Base-by-base conservation (phyloP, 352 stramenopile species). In the Pythium volutum region DNA sequence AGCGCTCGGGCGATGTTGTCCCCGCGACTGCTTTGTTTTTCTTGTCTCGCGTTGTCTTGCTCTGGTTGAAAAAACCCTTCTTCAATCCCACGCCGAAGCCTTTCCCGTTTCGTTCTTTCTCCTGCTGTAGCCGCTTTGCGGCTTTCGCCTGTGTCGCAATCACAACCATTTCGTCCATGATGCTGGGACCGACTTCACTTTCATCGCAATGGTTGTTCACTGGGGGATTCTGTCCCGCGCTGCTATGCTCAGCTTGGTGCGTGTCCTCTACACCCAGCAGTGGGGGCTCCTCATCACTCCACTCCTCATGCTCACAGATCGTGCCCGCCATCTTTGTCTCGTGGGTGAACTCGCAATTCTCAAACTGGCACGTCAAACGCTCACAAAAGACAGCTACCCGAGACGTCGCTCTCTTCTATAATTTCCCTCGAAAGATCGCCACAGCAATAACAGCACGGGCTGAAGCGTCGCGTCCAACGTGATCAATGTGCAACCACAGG, bases 111-210 rank as follows among this genome's bases (percentile, higher is more conserved):
- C 76, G 71, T 58, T 79, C 70, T 29, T 74, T 71, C 20, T 86
- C 72, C 23, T 79, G 71, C 31, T 73, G 65, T 29, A 67, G 69
- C 1, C 70, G 64, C 49, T 84, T 91, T 27, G 67, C 59, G n/a
- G 71, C 68, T 54, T 81, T 87, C 14, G 84, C 84, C 15, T 66
- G 58, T 49, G 76, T 72, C n/a, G 75, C 79, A 15, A 79, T 62
- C 16, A 53, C 62, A 18, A 93, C 29, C 73, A 93, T 93, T 38
- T 93, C 81, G 57, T 89, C 76, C 84, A 93, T 93, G 47, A 91
- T 62, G 42, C 66, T 91, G 33, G 26, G 8, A 23, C 26, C 33
- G 2, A 31, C 18, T 22, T 46, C 43, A 3, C 34, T 11, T 2
- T 77, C 70, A 51, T 69, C 45, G 2, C 60, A 33, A 10, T 85